A percentile compares a stretch with the other conserved stretches of the same genome.
Evolutionary conservation across 495 filamentous ascomycete genomes (phyloP).

Genomic region (Sordaria brevicollis): DNA sequence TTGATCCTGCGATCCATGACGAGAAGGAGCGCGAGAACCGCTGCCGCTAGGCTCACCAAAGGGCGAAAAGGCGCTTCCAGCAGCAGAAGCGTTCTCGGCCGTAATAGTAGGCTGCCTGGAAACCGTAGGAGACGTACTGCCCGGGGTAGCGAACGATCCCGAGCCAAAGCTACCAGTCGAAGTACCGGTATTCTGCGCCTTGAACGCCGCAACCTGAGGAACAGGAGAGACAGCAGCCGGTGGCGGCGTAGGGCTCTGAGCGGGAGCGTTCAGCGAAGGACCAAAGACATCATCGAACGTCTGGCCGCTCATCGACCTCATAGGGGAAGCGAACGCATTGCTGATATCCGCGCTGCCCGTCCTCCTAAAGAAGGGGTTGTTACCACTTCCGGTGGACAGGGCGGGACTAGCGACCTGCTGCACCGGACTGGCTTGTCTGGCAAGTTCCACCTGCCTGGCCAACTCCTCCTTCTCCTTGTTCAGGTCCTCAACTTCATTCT

Average conservation of each 20-base stretch:
- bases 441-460: slow-evolving; percentile 32
- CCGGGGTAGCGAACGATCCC: slow-evolving; percentile 40
- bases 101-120: slow-evolving; percentile 35
- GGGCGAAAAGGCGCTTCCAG: slow-evolving; percentile 40
- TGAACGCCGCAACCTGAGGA: slow-evolving; percentile 47
- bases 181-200: slow-evolving; percentile 45
- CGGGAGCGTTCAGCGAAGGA: slow-evolving; percentile 41
- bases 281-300: slow-evolving; percentile 89
- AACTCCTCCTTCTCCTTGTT: slow-evolving; percentile 51
- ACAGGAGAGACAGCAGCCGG: slow-evolving; percentile 36
- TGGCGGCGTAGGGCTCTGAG: slow-evolving; percentile 30
- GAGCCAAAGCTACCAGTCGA: slow-evolving; percentile 36
- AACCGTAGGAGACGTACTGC: slow-evolving; percentile 44
- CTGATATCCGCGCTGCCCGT: slow-evolving; percentile 59
- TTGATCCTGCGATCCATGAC: background rate
- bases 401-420: slow-evolving; percentile 51
- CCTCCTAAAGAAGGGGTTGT: slow-evolving; percentile 84
- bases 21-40: slow-evolving; percentile 5
- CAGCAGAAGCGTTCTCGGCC: slow-evolving; percentile 24
- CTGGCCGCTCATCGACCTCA: slow-evolving; percentile 44
- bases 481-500: slow-evolving; percentile 62
- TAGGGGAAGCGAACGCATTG: slow-evolving; percentile 37
- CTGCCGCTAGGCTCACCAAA: slow-evolving; percentile 40
- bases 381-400: slow-evolving; percentile 63
- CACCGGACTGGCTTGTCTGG: slow-evolving; percentile 20